Base-by-base conservation (phyloP, 805 yeast species). In the Suhomyces faveliae region DNA sequence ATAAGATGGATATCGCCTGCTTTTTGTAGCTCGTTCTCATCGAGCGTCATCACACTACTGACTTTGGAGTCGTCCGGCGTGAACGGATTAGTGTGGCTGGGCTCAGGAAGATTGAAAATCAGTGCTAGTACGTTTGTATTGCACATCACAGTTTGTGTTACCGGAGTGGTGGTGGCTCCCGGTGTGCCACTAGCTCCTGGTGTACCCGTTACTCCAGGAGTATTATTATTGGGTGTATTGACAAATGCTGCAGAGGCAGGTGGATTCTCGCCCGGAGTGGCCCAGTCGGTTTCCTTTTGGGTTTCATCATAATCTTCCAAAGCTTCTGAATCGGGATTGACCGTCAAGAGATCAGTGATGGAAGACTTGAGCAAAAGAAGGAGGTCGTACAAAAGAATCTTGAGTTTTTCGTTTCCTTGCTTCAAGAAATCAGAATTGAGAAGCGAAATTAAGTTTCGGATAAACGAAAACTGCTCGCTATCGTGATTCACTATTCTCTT, bases 341-440 rank as follows among this genome's bases (percentile, higher is more conserved):
- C 8, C 5, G 37, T 30, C 13, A 45, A 35, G 35, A 43, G 47
- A n/a, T 57, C 62, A 3, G 70, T 63, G 15, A 73, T 48, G 3
- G 72, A 58, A 6, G 62, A 60, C 58, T 81, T 83, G 56, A 82
- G 66, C 1, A 85, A 74, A 8, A 81, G 63, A 29, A 84, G 63
- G 47, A 83, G 72, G 57, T 84, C 89, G 58, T 83, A 81, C 1
- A 83, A 64, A 51, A 83, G 62, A 43, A 83, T 82, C 52, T 76
- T 75, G 44, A 83, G 59, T 51, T 78, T 81, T 21, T 75, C 77
- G 52, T 78, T 65, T 56, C 40, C 55, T 6, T 46, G 20, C 7
- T 49, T 27, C 21, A 83, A 67, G 24, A 74, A 66, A 4, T 67
- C 58, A 9, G 79, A 70, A 40, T 74, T 70, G 49, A 80, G 67